Base-by-base conservation (phyloP, 331 rosid genomes). In the Acacia concinna region DNA sequence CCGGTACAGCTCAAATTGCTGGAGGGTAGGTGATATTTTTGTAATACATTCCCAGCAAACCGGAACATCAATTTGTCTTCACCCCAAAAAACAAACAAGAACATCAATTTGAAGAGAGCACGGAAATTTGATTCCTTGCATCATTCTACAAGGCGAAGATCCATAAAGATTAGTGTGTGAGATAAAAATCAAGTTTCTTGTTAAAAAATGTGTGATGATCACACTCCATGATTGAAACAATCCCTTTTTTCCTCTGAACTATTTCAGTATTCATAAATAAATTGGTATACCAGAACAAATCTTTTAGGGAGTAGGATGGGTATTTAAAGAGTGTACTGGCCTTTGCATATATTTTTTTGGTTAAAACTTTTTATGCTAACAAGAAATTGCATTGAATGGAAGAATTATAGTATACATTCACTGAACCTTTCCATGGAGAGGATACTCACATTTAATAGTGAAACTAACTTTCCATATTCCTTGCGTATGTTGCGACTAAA, bases 381-480 rank as follows among this genome's bases (percentile, higher is more conserved):
- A 67, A 78, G 68, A 68, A 68, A 67, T 34, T 10, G 57, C 21
- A 51, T 51, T 18, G 27, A 41, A 40, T 46, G n/a, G 34, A 47
- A 30, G 66, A 57, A 28, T 62, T 72, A 41, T 18, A 32, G 31
- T 3, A 54, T 21, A 59, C 27, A 75, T 43, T 49, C 1, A 73
- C 56, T 68, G 32, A 73, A 72, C 59, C 52, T 47, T 28, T 18
- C 43, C 51, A 74, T 35, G 71, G 30, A 54, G 65, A 64, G 68
- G 80, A 76, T 66, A 85, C 97, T 85, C 86, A 95, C 99, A 91
- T 93, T 93, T 90, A 95, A 68, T 31, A 95, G 81, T 6, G 98
- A 91, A 70, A 91, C 83, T 78, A 95, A 91, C 89, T 90, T 95
- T 74, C 97, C 99, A 76, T 90, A 95, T 82, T 95, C 99, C 89